Base-by-base conservation (phyloP, 1,284 basidiomycete species). In the Heliocybe sulcata region DNA sequence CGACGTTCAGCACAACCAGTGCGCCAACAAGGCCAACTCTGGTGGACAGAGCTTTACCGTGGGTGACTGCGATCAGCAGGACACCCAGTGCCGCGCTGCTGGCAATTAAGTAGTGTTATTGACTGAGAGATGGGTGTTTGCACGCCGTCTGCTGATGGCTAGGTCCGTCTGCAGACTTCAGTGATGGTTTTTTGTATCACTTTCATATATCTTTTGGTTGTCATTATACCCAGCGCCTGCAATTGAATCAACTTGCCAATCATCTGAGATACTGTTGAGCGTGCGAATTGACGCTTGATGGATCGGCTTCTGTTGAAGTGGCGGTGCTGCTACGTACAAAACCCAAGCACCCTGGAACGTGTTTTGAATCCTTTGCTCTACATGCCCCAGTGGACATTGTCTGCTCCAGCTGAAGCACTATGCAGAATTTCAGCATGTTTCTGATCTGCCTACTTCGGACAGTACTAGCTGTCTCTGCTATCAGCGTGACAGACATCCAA, bases 1-100 rank as follows among this genome's bases (percentile, higher is more conserved):
- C 67, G 80, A 82, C 59, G 75, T 82, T 35, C 81, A 82, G 67
- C 72, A 82, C 65, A 82, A 82, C 68, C 53, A 70, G 57, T 83
- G 63, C 52, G 61, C 61, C 23, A 54, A 65, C 52, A 38, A 26
- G 22, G 64, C 62, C 20, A 65, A 66, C 60, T 57, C 55, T 42
- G 58, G 58, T 19, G 60, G 56, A 42, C 61, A 57, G 51, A 35
- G 10, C 29, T 63, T 63, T 52, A 51, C 57, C 23, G 63, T 65
- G 33, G 51, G 58, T 29, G 52, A 58, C 19, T 66, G 65, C 53
- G 65, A 66, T 59, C 49, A 55, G 42, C 65, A 66, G 57, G 58
- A 63, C 56, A 65, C 54, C 35, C 42, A 53, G 51, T 64, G 63
- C 58, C 51, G 54, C 16, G 63, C 63, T 27, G 57, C 58, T 3